phyloP scores from a whole-genome alignment of 495 filamentous ascomycete species.

The Penicillium goetzii region DNA sequence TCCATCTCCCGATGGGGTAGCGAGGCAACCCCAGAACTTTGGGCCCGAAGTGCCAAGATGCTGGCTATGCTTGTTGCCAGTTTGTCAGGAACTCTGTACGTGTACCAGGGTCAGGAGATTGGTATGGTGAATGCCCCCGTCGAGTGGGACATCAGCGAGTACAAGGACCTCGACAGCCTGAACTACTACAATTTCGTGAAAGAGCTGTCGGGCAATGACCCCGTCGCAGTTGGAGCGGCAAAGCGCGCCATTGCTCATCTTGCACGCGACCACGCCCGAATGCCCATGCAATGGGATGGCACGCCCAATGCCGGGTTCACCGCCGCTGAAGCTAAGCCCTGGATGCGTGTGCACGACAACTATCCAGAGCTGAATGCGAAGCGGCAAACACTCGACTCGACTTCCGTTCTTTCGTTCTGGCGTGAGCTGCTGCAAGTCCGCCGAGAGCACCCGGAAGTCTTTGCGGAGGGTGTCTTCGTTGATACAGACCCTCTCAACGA shows the following conservation, averaged over 20 bases:
- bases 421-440: slow-evolving; percentile 44
- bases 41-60: slow-evolving; percentile 54
- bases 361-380: slow-evolving; percentile 56
- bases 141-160: slow-evolving; percentile 49
- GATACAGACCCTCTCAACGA: slow-evolving; percentile 42
- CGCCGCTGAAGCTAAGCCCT: slow-evolving; percentile 43
- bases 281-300: slow-evolving; percentile 65
- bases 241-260: slow-evolving; percentile 47
- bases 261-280: slow-evolving; percentile 63
- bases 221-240: slow-evolving; percentile 39
- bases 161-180: slow-evolving; percentile 55
- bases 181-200: slow-evolving; percentile 53
- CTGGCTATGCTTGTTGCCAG: slow-evolving; percentile 56
- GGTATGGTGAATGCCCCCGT: slow-evolving; percentile 58
- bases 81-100: slow-evolving; percentile 54
- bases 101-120: slow-evolving; percentile 63
- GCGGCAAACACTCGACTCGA: slow-evolving; percentile 42
- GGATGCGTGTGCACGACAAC: slow-evolving; percentile 63
- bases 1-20: slow-evolving; percentile 49
- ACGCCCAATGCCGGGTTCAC: slow-evolving; percentile 59
- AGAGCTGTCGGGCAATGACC: slow-evolving; percentile 30
- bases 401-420: slow-evolving; percentile 53
- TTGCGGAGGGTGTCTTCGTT: slow-evolving; percentile 51
- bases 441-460: slow-evolving; percentile 44
- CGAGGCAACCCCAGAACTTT: slow-evolving; percentile 48